phyloP scores from a whole-genome alignment of 2,329 filamentous ascomycete genomes.

The Xylariaceae sp. region DNA sequence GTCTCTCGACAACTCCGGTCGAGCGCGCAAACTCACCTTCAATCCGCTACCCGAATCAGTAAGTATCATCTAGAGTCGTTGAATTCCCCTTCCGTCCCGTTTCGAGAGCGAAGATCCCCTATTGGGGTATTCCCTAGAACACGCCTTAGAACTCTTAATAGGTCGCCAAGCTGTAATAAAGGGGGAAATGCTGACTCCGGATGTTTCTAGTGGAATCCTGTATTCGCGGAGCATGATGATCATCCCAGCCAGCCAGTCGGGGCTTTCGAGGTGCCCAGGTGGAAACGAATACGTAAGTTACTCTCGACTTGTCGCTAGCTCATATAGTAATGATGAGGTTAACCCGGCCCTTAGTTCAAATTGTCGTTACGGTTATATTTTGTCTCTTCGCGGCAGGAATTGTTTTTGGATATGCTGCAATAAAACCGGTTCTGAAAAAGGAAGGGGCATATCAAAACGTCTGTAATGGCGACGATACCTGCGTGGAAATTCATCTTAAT shows the following conservation, averaged over 20 bases:
- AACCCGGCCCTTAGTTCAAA: constrained; percentile 58
- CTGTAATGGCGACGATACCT: constrained; percentile 54
- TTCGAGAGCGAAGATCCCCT: no score
- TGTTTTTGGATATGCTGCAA: constrained; percentile 82
- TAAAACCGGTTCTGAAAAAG: constrained; percentile 77
- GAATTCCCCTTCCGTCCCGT: no score
- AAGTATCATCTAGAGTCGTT: no score
- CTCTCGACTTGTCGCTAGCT: background rate
- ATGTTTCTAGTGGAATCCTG: constrained; percentile 45
- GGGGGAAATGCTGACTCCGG: no score
- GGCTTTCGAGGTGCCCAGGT: constrained; percentile 57
- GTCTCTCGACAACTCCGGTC: constrained; percentile 50
- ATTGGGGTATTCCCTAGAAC: no score
- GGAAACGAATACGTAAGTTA: constrained; percentile 57
- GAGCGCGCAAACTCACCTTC: constrained; percentile 55
- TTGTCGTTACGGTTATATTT: constrained; percentile 68
- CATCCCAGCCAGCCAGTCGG: constrained; percentile 48
- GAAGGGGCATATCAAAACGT: constrained; percentile 71
- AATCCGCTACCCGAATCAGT: constrained; percentile 55
- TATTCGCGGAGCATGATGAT: constrained; percentile 43
- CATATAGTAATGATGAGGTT: background rate
- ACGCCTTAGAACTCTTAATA: no score
- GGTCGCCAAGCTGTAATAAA: no score
- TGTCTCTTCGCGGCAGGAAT: constrained; percentile 79
- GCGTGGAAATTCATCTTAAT: constrained; percentile 69